phyloP scores from a whole-genome alignment of 2,329 filamentous ascomycete species.

The Pseudogymnoascus sp. region DNA sequence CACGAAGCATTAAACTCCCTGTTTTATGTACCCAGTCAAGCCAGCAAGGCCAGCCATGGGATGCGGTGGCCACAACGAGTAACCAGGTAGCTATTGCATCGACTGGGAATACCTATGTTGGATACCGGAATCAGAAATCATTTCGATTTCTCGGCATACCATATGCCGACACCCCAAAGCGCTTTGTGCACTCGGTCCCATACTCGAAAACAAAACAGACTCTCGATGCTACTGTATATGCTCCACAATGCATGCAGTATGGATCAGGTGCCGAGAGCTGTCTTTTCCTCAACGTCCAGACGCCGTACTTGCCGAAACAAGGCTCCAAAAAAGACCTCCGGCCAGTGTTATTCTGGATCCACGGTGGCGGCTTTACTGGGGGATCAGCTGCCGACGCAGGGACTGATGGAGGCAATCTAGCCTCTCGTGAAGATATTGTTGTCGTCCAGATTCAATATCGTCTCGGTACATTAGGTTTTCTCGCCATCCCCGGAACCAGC shows the following conservation, averaged over 20 bases:
- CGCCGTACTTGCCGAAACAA: slow-evolving; percentile 27
- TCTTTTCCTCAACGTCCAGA: slow-evolving; percentile 32
- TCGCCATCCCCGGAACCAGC: slow-evolving; percentile 44
- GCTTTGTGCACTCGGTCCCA: slow-evolving; percentile 34
- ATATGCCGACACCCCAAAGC: slow-evolving; percentile 20
- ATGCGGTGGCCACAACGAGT: slow-evolving; percentile 28
- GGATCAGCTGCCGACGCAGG: slow-evolving; percentile 21
- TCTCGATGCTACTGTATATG: slow-evolving; percentile 40
- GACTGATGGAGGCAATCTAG: slow-evolving; percentile 25
- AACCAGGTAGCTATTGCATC: slow-evolving; percentile 36
- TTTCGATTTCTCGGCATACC: slow-evolving; percentile 33
- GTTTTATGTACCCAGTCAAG: slow-evolving; percentile 46
- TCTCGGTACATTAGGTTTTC: slow-evolving; percentile 25
- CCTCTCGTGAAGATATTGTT: slow-evolving; percentile 25
- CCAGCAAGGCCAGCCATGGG: slow-evolving; percentile 27
- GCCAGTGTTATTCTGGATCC: slow-evolving; percentile 29
- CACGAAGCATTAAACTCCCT: slow-evolving; percentile 31
- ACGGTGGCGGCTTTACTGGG: slow-evolving; percentile 29
- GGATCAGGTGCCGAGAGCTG: slow-evolving; percentile 27
- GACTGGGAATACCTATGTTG: slow-evolving; percentile 39
- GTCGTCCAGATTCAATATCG: slow-evolving; percentile 26
- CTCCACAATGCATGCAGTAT: slow-evolving; percentile 27
- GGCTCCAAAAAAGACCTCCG: slow-evolving; percentile 23
- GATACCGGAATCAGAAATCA: slow-evolving; percentile 46
- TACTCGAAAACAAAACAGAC: slow-evolving; percentile 39